Percentiles rank a stretch among this genome's conserved stretches.
These are phyloP conservation scores for Coelastrella sp. DNA, from an alignment of 139 green algal species.

Conservation along the genomic window DNA sequence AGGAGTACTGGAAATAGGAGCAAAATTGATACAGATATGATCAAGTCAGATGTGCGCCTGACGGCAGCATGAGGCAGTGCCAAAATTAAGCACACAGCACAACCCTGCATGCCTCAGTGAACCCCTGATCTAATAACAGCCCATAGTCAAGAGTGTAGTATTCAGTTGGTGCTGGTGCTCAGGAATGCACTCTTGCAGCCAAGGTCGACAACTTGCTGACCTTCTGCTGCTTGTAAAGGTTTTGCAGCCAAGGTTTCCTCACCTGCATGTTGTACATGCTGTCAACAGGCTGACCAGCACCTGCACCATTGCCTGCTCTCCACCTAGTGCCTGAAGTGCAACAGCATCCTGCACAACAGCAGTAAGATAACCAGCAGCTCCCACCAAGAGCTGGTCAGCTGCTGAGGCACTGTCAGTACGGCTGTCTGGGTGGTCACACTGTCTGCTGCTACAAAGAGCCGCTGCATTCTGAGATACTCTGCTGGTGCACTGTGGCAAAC, in stretches of 20 bases:
- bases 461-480: not conserved
- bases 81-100: too few relatives aligned
- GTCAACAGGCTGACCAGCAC: constrained; percentile 4
- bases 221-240: too few relatives aligned
- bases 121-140: too few relatives aligned
- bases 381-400: not conserved
- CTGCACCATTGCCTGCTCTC: not conserved
- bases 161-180: too few relatives aligned
- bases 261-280: not conserved
- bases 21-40: not conserved
- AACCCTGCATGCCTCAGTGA: too few relatives aligned
- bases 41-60: not conserved
- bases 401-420: not conserved
- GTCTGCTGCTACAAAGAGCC: not conserved
- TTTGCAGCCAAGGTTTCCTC: not conserved
- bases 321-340: not conserved
- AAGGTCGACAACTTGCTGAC: too few relatives aligned
- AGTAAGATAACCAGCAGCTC: constrained; percentile 14
- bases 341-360: not conserved
- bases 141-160: too few relatives aligned
- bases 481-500: not conserved
- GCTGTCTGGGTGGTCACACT: not conserved
- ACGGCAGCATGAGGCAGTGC: too few relatives aligned
- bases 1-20: not conserved
- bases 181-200: too few relatives aligned